Conservation (phyloP, 2,329 filamentous ascomycete species). For the Fulvia fulva region DNA sequence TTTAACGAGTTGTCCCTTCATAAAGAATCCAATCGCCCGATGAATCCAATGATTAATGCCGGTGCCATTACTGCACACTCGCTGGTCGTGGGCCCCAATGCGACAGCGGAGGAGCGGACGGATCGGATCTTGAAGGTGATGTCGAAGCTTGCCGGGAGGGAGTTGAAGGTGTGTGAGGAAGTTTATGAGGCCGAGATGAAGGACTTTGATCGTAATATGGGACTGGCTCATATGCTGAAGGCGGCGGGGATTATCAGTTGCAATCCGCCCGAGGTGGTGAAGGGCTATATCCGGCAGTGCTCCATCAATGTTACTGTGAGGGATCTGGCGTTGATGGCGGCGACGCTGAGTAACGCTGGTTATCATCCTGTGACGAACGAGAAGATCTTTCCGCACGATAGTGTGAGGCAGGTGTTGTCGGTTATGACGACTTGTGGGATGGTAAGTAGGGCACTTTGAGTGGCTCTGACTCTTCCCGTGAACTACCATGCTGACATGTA, state of each 20-base stretch:
- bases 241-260: conserved; percentile 38
- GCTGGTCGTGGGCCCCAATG: conserved; percentile 20
- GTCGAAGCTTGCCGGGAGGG: conserved; percentile 36
- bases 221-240: conserved; percentile 41
- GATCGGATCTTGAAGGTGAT: conserved; percentile 36
- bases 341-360: conserved; percentile 38
- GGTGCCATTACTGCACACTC: conserved; percentile 26
- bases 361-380: conserved; percentile 36
- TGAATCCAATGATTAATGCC: conserved; percentile 24
- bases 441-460: background rate
- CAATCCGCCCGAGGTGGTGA: conserved; percentile 36
- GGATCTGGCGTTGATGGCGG: conserved; percentile 41
- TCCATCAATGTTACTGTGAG: conserved; percentile 42
- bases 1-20: conserved; percentile 34
- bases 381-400: conserved; percentile 35
- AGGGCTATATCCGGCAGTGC: conserved; percentile 41
- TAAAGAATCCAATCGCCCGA: conserved; percentile 19
- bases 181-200: conserved; percentile 39
- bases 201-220: conserved; percentile 29
- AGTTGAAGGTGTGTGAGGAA: conserved; percentile 31
- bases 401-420: conserved; percentile 40
- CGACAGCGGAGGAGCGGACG: conserved; percentile 36
- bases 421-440: conserved; percentile 44
- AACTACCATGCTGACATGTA: background rate
- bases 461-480: no score